phyloP scores from a whole-genome alignment of 257 asterid genomes.

The Scutellaria minor region DNA sequence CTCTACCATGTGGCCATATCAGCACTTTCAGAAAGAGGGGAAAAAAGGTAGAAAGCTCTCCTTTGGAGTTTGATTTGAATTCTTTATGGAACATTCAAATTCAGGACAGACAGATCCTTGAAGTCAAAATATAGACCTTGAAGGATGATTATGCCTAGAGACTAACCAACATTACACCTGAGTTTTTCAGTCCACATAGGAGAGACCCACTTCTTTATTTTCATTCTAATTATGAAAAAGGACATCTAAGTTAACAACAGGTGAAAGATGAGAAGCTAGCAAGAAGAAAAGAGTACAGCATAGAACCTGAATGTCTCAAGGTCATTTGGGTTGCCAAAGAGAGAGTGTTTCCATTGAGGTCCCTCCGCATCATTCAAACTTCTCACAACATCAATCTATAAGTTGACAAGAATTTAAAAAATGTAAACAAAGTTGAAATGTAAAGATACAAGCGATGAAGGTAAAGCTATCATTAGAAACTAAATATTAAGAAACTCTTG shows the following conservation, averaged over 20 bases:
- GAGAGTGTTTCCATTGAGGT: constrained; percentile 92
- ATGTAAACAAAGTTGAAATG: constrained; percentile 28
- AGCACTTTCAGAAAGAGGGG: constrained; percentile 18
- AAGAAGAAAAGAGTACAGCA: constrained; percentile 23
- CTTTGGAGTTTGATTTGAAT: constrained; percentile 15
- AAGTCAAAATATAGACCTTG: constrained; percentile 18
- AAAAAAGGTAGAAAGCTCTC: constrained; percentile 20
- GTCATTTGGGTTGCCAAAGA: constrained; percentile 96
- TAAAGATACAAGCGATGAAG: constrained; percentile 9
- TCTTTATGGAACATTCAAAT: background rate
- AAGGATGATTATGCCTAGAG: constrained; percentile 23
- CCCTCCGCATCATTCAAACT: constrained; percentile 90
- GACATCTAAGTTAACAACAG: constrained; percentile 11
- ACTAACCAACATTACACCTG: background rate
- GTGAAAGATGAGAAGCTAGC: constrained; percentile 31
- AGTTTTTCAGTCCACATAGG: constrained; percentile 6
- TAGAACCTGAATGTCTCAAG: constrained; percentile 87
- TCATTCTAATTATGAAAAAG: constrained; percentile 18
- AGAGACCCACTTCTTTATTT: constrained; percentile 19
- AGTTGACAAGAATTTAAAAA: constrained; percentile 35
- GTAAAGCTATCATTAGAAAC: background rate
- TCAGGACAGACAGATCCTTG: constrained; percentile 21
- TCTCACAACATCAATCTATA: constrained; percentile 84
- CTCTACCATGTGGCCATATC: constrained; percentile 15
- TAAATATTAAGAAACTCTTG: constrained; percentile 8